Evolutionary conservation across 176 grass and related monocot genomes (phyloP).

Genomic region (Hordeum vulgare): DNA sequence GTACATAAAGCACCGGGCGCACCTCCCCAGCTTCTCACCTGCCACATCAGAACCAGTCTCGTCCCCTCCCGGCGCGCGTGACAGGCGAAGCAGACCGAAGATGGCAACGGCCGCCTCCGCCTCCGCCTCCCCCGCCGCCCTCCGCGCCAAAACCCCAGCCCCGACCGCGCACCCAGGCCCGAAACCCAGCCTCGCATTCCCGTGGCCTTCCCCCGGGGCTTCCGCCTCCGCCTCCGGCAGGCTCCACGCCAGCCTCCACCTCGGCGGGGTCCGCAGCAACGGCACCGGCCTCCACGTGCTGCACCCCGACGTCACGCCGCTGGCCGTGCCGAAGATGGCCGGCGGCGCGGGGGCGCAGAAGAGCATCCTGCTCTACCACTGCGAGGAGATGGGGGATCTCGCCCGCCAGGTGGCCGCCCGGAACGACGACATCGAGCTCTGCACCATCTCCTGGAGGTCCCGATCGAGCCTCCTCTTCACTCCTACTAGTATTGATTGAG

Average conservation of each 20-base stretch:
- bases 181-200: constrained; percentile 22
- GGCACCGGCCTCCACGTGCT: constrained; percentile 39
- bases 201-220: constrained; percentile 10
- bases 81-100: not conserved
- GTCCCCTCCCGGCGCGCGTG: not conserved
- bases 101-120: constrained; percentile 57
- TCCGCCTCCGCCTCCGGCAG: constrained; percentile 5
- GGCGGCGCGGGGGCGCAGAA: constrained; percentile 27
- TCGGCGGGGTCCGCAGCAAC: constrained; percentile 33
- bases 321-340: constrained; percentile 35
- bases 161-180: not conserved
- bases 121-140: constrained; percentile 32
- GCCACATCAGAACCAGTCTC: not conserved
- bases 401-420: constrained; percentile 56
- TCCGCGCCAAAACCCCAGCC: constrained; percentile 13
- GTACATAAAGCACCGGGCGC: not conserved
- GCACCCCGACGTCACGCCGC: constrained; percentile 27
- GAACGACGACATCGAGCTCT: constrained; percentile 81
- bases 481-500: not conserved
- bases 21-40: not conserved
- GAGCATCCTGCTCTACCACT: constrained; percentile 84
- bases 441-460: constrained; percentile 87
- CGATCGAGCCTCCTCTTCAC: not conserved
- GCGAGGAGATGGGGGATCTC: constrained; percentile 90
- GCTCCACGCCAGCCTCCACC: constrained; percentile 38